phyloP scores from a whole-genome alignment of 2,329 filamentous ascomycete species.

The Scortechinia acanthostroma region DNA sequence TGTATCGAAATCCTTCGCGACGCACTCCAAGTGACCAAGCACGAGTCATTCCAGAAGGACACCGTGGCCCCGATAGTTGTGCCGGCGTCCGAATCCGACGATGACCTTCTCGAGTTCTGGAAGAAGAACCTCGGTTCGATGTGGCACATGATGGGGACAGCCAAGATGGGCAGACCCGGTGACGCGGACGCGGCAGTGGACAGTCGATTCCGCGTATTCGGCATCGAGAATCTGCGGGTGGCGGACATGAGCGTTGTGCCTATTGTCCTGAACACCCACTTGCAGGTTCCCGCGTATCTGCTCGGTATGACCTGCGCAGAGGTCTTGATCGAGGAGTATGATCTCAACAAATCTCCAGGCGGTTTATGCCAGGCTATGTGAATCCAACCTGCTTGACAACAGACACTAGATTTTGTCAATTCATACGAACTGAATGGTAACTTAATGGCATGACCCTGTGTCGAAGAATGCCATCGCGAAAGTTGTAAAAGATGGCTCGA shows the following conservation, averaged over 20 bases:
- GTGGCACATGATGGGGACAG: slow-evolving; percentile 3
- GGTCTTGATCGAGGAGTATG: slow-evolving; percentile 6
- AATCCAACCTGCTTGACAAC: too few relatives aligned
- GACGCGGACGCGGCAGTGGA: background rate
- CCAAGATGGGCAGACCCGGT: background rate
- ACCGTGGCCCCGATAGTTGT: background rate
- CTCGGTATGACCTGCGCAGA: slow-evolving; percentile 29
- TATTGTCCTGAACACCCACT: slow-evolving; percentile 27
- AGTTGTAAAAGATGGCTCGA: too few relatives aligned
- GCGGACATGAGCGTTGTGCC: slow-evolving; percentile 27
- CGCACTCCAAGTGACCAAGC: slow-evolving; percentile 4
- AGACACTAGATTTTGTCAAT: too few relatives aligned
- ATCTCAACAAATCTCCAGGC: too few relatives aligned
- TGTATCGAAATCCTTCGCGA: slow-evolving; percentile 9
- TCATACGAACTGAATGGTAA: too few relatives aligned
- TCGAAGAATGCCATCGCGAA: too few relatives aligned
- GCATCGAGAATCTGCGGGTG: slow-evolving; percentile 25
- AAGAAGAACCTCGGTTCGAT: background rate
- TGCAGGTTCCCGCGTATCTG: slow-evolving; percentile 33
- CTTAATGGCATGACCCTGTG: too few relatives aligned
- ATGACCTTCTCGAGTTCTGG: slow-evolving; percentile 3
- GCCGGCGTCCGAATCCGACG: background rate
- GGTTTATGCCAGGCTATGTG: too few relatives aligned
- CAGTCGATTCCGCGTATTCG: slow-evolving; percentile 22
- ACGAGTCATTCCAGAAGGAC: background rate